Base-by-base conservation (phyloP, 805 yeast species). In the Myxozyma udenii region DNA sequence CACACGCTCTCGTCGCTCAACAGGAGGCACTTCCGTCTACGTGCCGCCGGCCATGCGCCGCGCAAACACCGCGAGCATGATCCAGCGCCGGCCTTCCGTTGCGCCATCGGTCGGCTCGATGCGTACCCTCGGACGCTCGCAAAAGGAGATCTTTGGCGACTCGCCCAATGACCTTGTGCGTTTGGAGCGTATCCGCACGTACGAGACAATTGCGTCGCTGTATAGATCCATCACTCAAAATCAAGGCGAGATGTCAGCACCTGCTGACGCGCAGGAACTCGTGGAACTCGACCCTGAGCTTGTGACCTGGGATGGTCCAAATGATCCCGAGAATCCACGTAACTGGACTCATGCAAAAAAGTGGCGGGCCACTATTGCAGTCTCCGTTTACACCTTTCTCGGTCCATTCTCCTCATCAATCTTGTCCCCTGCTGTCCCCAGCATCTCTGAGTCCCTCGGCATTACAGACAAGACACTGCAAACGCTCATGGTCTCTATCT, bases 291-390 rank as follows among this genome's bases (percentile, higher is more conserved):
- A 83, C 60, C 87, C 86, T 0, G 86, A 83, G 60, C 68, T 83
- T 43, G 80, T 83, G 81, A 83, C 66, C 2, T 87, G 77, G 64
- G 84, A 85, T 62, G 95, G 95, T 0, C 83, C 84, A 0, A 74
- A 81, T 43, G 96, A 89, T 64, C 95, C 95, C 0, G 48, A 69
- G 9, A 87, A 83, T 65, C 95, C 96, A 0, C 83, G 81, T 64
- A 88, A 89, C 65, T 83, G 87, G 87, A 25, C 74, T 0, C 23
- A 47, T 1, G 16, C 48, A 2, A 62, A 69, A 40, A 81, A 82
- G 61, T 65, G 74, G 61, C 51, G 64, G 14, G 73, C 77, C 44
- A 73, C 79, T 2, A 61, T 64, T 9, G 66, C 79, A 16, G 83
- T 81, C 7, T 66, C 84, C 0, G 37, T 76, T 3, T 82, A 80